Base-by-base conservation (phyloP, 805 yeast genomes). In the Ogataea nonfermentans region DNA sequence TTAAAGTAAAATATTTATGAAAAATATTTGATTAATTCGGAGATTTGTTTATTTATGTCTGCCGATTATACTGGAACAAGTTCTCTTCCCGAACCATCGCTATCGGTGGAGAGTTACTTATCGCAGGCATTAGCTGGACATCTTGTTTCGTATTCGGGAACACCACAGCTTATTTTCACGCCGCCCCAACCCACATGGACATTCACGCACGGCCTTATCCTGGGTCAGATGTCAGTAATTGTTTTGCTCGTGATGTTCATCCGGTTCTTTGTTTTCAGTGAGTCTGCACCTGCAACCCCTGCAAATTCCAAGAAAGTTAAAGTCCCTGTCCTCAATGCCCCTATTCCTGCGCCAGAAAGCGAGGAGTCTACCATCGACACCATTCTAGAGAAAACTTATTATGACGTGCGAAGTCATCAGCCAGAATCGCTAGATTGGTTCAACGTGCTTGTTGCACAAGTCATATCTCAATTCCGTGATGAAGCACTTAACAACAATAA, bases 371-470 rank as follows among this genome's bases (percentile, higher is more conserved):
- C 48, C 2, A 44, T 44, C 17, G 59, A 49, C 30, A 39, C 77
- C 0, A 86, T 93, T 14, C 66, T 93, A 27, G 97, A 91, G 48
- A 90, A 89, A 53, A 89, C 97, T 0, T 88, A 88, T 57, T 93
- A 93, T 62, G 85, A 93, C 55, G 97, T 93, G 2, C 79, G 81
- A 32, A 80, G 79, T 17, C 99, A 93, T 59, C 71, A 80, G 12
- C 76, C 97, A 0, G 99, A 93, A 65, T 84, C 96, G 0, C 66
- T 93, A 44, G 99, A 93, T 60, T 93, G 99, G 99, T 88, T 93
- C 61, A 93, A 91, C 49, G 97, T 93, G 1, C 68, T 93, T 25
- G 74, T 93, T 13, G 99, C 97, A 0, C 97, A 93, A 59, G 81
- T 89, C 6, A 79, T 93, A 17, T 78, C 86, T 23, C 95, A 90